phyloP scores from a whole-genome alignment of 495 filamentous ascomycete species.

The Emericellopsis terricola region DNA sequence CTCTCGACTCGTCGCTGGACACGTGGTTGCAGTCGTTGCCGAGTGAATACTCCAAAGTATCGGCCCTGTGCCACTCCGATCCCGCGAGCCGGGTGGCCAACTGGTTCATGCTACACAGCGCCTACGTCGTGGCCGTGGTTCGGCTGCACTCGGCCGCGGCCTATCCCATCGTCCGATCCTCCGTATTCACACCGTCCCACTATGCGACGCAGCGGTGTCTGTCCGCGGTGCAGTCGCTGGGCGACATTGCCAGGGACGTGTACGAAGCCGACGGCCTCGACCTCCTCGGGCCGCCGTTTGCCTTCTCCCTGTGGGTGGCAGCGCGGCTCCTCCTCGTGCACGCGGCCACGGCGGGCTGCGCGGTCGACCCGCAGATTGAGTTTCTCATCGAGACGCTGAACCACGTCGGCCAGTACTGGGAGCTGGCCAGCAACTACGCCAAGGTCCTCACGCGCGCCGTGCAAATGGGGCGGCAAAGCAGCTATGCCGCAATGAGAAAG shows the following conservation, averaged over 20 bases:
- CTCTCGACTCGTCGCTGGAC: conserved; percentile 57
- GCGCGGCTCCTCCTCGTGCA: conserved; percentile 54
- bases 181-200: conserved; percentile 57
- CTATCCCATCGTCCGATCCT: conserved; percentile 51
- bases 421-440: conserved; percentile 54
- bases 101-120: conserved; percentile 77
- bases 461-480: conserved; percentile 4
- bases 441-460: conserved; percentile 26
- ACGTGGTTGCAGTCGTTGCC: conserved; percentile 73
- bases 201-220: conserved; percentile 50
- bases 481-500: conserved; percentile 2
- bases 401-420: conserved; percentile 49
- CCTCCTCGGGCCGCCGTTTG: conserved; percentile 53
- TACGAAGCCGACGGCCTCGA: conserved; percentile 41
- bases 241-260: conserved; percentile 41
- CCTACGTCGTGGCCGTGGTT: conserved; percentile 56
- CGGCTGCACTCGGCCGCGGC: conserved; percentile 59
- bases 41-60: conserved; percentile 62
- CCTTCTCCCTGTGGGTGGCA: conserved; percentile 60
- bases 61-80: conserved; percentile 45
- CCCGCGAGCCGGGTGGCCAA: conserved; percentile 54
- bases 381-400: conserved; percentile 49
- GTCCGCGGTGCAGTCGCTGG: conserved; percentile 50
- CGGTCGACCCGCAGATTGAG: conserved; percentile 44
- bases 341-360: conserved; percentile 53